These are phyloP conservation scores for Wickerhamomyces chaumierensis DNA, from an alignment of 805 yeast genomes.

Conservation along the genomic window DNA sequence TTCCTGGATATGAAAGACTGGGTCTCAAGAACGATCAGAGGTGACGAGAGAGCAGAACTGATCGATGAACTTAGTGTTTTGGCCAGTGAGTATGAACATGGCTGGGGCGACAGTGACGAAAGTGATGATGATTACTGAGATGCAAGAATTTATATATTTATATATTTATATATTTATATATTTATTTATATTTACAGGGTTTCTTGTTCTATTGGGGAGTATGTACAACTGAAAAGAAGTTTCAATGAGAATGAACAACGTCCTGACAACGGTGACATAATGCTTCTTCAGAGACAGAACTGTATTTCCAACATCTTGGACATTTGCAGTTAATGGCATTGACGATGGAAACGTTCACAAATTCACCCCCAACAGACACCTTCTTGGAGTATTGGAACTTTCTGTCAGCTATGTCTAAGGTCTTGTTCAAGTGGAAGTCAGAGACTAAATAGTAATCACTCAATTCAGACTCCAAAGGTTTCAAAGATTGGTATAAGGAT, in stretches of 20 bases:
- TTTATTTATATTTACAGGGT: background rate
- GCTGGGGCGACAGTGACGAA: conserved; percentile 32
- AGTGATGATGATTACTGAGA: conserved; percentile 25
- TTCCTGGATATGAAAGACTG: conserved; percentile 18
- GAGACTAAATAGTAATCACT: conserved; percentile 58
- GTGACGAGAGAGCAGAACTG: conserved; percentile 44
- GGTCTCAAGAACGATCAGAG: conserved; percentile 20
- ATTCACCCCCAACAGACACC: conserved; percentile 20
- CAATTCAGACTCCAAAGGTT: conserved; percentile 27
- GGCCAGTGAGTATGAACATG: conserved; percentile 37
- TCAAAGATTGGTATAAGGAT: conserved; percentile 4
- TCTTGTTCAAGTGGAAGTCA: conserved; percentile 29
- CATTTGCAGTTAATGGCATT: conserved; percentile 51
- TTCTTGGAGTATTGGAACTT: conserved; percentile 19
- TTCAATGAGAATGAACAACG: conserved; percentile 12
- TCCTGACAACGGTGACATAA: conserved; percentile 61
- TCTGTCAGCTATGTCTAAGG: conserved; percentile 3
- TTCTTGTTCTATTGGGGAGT: conserved; percentile 2
- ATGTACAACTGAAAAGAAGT: too few relatives aligned
- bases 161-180: background rate
- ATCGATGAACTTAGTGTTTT: conserved; percentile 35
- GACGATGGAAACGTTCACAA: conserved; percentile 26
- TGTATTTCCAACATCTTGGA: conserved; percentile 90
- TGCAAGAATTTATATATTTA: background rate
- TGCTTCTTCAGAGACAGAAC: conserved; percentile 35